phyloP scores from a whole-genome alignment of 495 filamentous ascomycete genomes.

The Neurospora discreta region DNA sequence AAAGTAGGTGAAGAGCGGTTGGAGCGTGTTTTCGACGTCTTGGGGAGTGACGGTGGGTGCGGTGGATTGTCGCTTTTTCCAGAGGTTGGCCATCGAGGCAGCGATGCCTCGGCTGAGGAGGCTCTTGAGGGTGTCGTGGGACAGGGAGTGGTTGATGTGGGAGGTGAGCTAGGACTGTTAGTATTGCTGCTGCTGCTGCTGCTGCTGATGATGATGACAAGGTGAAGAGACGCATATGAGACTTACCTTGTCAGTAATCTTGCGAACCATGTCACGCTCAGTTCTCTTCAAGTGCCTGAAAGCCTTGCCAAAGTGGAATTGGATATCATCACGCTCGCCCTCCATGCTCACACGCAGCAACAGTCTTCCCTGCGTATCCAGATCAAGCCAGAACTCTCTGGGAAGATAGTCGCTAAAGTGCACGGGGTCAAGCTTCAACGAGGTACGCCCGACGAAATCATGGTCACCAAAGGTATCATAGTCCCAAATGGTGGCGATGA shows the following conservation, averaged over 20 bases:
- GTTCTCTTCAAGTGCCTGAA: constrained; percentile 91
- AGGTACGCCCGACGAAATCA: constrained; percentile 91
- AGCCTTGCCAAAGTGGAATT: constrained; percentile 96
- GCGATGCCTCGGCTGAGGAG: constrained; percentile 66
- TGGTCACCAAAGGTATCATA: constrained; percentile 96
- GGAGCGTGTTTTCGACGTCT: constrained; percentile 72
- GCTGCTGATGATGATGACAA: neutral
- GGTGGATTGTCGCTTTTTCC: constrained; percentile 46
- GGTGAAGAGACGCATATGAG: neutral
- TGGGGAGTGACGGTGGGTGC: constrained; percentile 48
- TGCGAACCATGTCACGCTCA: constrained; percentile 94
- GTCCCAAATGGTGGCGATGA: constrained; percentile 97
- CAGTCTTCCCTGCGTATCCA: constrained; percentile 89
- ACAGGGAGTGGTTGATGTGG: constrained; percentile 87
- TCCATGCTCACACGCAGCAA: constrained; percentile 94
- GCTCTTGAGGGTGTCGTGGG: constrained; percentile 62
- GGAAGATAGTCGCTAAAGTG: constrained; percentile 95
- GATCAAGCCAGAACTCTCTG: constrained; percentile 91
- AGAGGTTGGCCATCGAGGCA: constrained; percentile 70
- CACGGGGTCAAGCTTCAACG: constrained; percentile 84
- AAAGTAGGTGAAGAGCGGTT: constrained; percentile 91
- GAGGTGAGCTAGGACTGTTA: constrained; percentile 57
- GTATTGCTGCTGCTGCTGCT: constrained; percentile 12
- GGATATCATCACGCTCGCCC: constrained; percentile 94
- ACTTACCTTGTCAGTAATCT: constrained; percentile 91